phyloP scores from a whole-genome alignment of 768 basidiomycete genomes.

The Leccinum broughii region DNA sequence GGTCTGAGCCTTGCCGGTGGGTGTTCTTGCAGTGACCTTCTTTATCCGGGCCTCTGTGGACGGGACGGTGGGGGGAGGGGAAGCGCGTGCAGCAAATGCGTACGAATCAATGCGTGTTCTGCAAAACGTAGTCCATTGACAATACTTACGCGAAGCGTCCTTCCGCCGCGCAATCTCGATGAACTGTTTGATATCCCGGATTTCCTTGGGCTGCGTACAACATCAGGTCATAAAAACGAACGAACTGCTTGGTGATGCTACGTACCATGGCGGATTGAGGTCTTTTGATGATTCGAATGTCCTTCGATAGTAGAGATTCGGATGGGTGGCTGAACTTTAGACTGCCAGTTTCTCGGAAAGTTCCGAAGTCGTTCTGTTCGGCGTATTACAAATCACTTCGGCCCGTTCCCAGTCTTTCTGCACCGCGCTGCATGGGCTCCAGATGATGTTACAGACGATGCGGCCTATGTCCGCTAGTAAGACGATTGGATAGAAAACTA shows the following conservation, averaged over 20 bases:
- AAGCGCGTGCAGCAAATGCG: not conserved
- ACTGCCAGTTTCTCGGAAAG: conserved; percentile 29
- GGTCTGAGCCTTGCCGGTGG: conserved; percentile 76
- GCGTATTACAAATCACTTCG: too few relatives aligned
- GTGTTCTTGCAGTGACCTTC: conserved; percentile 73
- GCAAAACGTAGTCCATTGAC: not conserved
- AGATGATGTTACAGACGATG: too few relatives aligned
- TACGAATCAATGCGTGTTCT: not conserved
- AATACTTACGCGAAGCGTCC: conserved; percentile 88
- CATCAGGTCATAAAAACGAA: conserved; percentile 1
- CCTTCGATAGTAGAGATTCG: not conserved
- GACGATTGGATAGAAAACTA: too few relatives aligned
- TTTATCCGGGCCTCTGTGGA: conserved; percentile 95
- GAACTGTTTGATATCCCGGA: conserved; percentile 98
- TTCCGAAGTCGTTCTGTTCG: conserved; percentile 15
- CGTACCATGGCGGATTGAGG: conserved; percentile 29
- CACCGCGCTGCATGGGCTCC: too few relatives aligned
- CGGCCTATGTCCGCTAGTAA: too few relatives aligned
- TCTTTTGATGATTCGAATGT: conserved; percentile 12
- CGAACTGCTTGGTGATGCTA: not conserved
- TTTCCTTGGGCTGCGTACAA: conserved; percentile 82
- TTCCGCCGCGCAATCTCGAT: conserved; percentile 96
- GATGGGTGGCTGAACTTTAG: conserved; percentile 36
- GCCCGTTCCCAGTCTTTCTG: too few relatives aligned
- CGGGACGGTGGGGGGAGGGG: not conserved